phyloP scores from a whole-genome alignment of 306 rosid genomes.

The Bauhinia variegata region DNA sequence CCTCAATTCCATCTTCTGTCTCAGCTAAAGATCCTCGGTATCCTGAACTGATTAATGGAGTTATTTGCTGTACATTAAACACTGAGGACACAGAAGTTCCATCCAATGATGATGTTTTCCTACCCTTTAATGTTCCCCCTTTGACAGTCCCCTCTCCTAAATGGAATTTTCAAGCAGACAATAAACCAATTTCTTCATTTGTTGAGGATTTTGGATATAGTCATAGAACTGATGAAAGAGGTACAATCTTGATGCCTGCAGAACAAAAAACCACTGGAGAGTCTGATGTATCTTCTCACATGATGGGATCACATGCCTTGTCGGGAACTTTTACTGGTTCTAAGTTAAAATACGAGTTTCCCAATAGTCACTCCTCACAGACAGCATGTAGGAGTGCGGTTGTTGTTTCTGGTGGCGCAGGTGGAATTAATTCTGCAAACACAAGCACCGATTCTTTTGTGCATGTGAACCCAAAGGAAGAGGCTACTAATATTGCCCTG shows the following conservation, averaged over 20 bases:
- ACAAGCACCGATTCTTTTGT: conserved; percentile 38
- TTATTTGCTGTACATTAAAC: conserved; percentile 59
- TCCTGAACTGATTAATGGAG: conserved; percentile 56
- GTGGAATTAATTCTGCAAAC: conserved; percentile 43
- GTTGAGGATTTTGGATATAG: conserved; percentile 44
- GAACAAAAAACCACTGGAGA: conserved; percentile 54
- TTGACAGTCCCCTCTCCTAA: conserved; percentile 38
- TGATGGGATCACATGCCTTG: conserved; percentile 43
- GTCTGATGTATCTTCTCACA: conserved; percentile 49
- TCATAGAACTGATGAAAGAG: conserved; percentile 47
- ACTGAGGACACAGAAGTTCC: conserved; percentile 84
- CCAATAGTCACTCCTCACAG: conserved; percentile 43
- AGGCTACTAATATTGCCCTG: conserved; percentile 35
- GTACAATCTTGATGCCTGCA: conserved; percentile 44
- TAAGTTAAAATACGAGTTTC: conserved; percentile 44
- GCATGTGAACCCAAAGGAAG: conserved; percentile 48
- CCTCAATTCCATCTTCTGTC: conserved; percentile 50
- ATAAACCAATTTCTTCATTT: conserved; percentile 47
- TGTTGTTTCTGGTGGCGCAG: conserved; percentile 42
- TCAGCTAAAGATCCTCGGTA: conserved; percentile 46
- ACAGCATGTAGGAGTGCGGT: conserved; percentile 45
- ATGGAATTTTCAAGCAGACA: conserved; percentile 38
- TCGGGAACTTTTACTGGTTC: conserved; percentile 48
- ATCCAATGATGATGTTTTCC: conserved; percentile 73
- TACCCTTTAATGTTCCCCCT: conserved; percentile 52